Conservation (phyloP, 176 grass and related monocot species). For the Bromus sterilis region DNA sequence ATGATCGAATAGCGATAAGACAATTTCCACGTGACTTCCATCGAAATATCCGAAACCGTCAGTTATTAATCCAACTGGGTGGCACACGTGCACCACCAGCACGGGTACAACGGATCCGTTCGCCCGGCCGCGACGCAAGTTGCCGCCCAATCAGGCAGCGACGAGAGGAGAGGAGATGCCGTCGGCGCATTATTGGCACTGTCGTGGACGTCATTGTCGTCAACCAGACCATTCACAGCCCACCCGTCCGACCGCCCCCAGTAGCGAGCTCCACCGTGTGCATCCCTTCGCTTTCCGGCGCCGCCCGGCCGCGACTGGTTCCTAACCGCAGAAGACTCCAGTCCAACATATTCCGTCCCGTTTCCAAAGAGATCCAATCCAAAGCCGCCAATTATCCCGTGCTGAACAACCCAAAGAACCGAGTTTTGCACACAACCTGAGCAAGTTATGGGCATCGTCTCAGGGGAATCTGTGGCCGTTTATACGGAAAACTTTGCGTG, state of each 20-base stretch:
- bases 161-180: neutral
- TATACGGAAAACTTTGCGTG: neutral
- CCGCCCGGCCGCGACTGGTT: neutral
- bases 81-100: neutral
- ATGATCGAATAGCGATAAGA: neutral
- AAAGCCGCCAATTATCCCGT: neutral
- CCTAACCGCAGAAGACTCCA: neutral
- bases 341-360: neutral
- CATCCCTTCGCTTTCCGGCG: slow-evolving; percentile 1
- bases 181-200: neutral
- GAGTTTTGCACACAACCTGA: neutral
- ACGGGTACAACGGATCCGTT: neutral
- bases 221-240: neutral
- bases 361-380: neutral
- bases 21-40: neutral
- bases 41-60: neutral
- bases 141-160: neutral
- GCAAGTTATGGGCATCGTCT: neutral
- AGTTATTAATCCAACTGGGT: neutral
- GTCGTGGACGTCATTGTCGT: neutral
- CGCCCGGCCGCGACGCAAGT: neutral
- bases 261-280: slow-evolving; percentile 37
- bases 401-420: neutral
- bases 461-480: neutral
- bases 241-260: slow-evolving; percentile 11